Conservation (phyloP, 2,329 filamentous ascomycete species). For the Gaeumannomyces sp. region DNA sequence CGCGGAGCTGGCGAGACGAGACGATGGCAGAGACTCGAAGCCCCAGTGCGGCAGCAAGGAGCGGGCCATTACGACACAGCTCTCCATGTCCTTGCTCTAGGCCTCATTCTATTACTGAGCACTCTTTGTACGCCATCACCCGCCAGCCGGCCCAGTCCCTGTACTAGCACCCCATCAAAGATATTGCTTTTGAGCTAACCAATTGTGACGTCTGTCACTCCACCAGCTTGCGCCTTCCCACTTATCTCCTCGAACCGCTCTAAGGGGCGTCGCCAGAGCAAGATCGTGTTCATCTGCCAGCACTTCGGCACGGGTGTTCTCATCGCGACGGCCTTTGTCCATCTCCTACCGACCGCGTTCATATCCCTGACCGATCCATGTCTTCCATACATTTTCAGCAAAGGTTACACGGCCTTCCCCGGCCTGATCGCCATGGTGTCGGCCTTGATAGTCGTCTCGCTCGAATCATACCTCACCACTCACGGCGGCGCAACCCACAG, state of each 20-base stretch:
- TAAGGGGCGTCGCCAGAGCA: slow-evolving; percentile 50
- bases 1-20: slow-evolving; percentile 46
- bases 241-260: slow-evolving; percentile 55
- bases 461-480: slow-evolving; percentile 86
- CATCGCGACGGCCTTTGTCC: slow-evolving; percentile 81
- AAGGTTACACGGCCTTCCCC: slow-evolving; percentile 72
- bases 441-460: slow-evolving; percentile 72
- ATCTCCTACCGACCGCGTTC: slow-evolving; percentile 65
- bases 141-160: neutral
- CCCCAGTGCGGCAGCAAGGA: slow-evolving; percentile 48
- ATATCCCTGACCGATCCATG: slow-evolving; percentile 61
- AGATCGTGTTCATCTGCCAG: slow-evolving; percentile 59
- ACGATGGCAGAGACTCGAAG: slow-evolving; percentile 30
- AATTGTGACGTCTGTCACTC: neutral
- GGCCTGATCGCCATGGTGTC: slow-evolving; percentile 77
- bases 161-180: neutral
- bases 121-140: slow-evolving; percentile 12
- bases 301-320: slow-evolving; percentile 79
- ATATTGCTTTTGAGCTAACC: neutral
- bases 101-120: slow-evolving; percentile 58
- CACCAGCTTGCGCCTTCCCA: slow-evolving; percentile 57
- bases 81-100: slow-evolving; percentile 60
- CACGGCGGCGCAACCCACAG: slow-evolving; percentile 53
- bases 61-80: slow-evolving; percentile 57
- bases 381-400: slow-evolving; percentile 71